Evolutionary conservation across 441 rosid species (phyloP), one percentile per base, ranked within the genome.

Genomic region (Gossypium gossypioides): DNA sequence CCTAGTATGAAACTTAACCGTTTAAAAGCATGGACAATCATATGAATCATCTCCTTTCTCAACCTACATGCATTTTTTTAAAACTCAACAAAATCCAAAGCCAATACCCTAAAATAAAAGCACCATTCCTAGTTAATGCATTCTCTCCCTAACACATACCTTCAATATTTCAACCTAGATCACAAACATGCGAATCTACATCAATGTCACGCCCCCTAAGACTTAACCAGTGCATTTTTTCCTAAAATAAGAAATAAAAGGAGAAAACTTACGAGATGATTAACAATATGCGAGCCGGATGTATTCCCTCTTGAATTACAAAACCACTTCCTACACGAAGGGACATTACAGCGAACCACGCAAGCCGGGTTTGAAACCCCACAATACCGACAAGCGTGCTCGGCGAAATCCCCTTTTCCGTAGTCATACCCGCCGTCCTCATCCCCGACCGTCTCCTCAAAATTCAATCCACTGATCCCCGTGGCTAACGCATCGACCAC

Each of bases 251-350:
- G 2, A 9, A 54, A 42, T 18, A 19, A 67, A 55, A 18, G 0
- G 46, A 24, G 15, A 62, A 60, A 66, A 86, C 98, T 87, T 58
- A 89, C 99, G 87, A 93, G 81, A 75, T 93, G 99, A 83, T 96
- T 93, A 67, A 93, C 99, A 10, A 96, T 96, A 83, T 96, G 99
- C 37, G 99, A 96, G 46, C 98, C 99, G 0, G 98, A 96, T 16
- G 99, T 96, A 78, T 96, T 96, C 63, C 99, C 99, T 74, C 98
- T 86, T 4, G 99, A 96, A 83, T 96, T 96, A 75, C 99, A 96
- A 76, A 96, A 96, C 99, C 99, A 96, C 84, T 96, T 96, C 68
- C 99, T 83, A 75, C 99, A 96, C 0, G 99, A 96, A 15, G 99
- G 93, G 71, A 93, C 96, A 78, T 96, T 96, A 68, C 99, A 96